These are phyloP conservation scores for Dictyostelium firmibasis DNA, from an alignment of 78 protist species.

Conservation along the genomic window DNA sequence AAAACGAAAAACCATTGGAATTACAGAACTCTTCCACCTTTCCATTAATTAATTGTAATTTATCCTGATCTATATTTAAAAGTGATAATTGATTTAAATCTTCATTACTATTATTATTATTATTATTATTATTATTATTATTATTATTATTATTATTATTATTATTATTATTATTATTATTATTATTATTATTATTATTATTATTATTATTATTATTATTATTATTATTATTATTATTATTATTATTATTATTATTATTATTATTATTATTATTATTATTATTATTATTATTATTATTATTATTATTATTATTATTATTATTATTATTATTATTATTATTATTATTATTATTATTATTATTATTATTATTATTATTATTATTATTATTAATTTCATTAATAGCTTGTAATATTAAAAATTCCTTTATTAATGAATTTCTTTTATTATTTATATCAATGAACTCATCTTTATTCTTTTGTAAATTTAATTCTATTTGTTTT, in stretches of 20 bases:
- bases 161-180: neutral
- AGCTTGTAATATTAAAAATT: neutral
- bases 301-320: neutral
- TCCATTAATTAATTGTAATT: neutral
- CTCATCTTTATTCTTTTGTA: neutral
- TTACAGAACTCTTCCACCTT: slow-evolving; percentile 14
- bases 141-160: neutral
- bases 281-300: neutral
- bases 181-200: neutral
- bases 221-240: neutral
- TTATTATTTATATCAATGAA: neutral
- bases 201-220: neutral
- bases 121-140: neutral
- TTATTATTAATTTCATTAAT: neutral
- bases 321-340: neutral
- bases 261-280: neutral
- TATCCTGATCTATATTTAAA: slow-evolving; percentile 1
- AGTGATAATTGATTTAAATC: neutral
- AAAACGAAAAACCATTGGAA: neutral
- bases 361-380: neutral
- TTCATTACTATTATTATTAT: neutral
- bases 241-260: neutral
- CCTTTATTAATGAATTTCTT: neutral
- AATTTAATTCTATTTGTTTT: neutral
- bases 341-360: neutral